A percentile compares a stretch with the other conserved stretches of the same genome.
Conservation (phyloP, 2,329 filamentous ascomycete species). For the Colletotrichum sidae region DNA sequence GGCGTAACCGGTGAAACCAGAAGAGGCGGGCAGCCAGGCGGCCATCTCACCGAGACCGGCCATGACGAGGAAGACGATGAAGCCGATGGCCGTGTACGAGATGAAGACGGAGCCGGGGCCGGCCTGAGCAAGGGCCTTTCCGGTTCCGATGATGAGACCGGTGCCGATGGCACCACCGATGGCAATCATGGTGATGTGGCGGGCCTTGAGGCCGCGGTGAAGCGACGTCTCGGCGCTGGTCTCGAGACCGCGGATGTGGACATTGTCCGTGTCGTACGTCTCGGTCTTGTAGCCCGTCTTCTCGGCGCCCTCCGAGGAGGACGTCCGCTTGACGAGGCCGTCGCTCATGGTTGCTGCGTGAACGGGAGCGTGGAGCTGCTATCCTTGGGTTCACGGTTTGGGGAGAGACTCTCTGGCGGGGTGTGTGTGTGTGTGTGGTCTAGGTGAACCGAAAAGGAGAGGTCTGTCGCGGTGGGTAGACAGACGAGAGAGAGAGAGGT, state of each 20-base stretch:
- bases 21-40: constrained; percentile 80
- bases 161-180: constrained; percentile 82
- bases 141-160: constrained; percentile 78
- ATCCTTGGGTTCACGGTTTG: constrained; percentile 4
- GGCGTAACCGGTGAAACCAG: constrained; percentile 86
- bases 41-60: constrained; percentile 87
- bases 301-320: constrained; percentile 43
- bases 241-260: constrained; percentile 61
- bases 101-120: constrained; percentile 77
- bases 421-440: not conserved
- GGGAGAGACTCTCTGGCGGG: constrained; percentile 10
- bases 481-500: constrained; percentile 8
- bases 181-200: constrained; percentile 71
- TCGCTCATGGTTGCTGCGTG: constrained; percentile 38
- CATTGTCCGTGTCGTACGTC: constrained; percentile 42
- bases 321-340: constrained; percentile 44
- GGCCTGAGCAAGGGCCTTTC: constrained; percentile 63
- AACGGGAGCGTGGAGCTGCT: not conserved
- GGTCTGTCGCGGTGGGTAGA: not conserved
- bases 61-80: constrained; percentile 85
- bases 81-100: constrained; percentile 75
- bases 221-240: constrained; percentile 60
- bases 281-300: constrained; percentile 41
- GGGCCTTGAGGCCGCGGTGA: constrained; percentile 65
- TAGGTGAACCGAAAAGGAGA: not conserved